Evolutionary conservation across 331 rosid species (phyloP).

Genomic region (Dryas integrifolia): DNA sequence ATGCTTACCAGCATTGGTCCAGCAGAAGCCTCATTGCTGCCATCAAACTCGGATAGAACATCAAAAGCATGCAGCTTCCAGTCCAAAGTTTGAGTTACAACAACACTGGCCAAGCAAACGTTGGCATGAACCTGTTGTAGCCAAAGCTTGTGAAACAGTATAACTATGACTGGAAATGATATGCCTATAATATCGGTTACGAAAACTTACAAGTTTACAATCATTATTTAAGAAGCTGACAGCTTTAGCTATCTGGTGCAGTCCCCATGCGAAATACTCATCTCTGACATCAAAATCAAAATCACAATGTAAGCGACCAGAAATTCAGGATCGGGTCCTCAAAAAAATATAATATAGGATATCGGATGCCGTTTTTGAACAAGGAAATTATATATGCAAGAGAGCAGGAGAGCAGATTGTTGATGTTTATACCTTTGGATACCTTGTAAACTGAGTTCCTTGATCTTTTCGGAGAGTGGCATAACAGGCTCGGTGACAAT

Average conservation of each 20-base stretch:
- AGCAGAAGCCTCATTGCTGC: conserved; percentile 60
- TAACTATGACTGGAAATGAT: conserved; percentile 7
- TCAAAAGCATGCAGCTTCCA: conserved; percentile 99
- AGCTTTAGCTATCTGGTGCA: conserved; percentile 88
- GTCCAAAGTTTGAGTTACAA: conserved; percentile 90
- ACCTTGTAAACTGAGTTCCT: conserved; percentile 81
- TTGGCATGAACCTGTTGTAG: conserved; percentile 77
- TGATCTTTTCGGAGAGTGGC: conserved; percentile 80
- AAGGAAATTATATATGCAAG: not conserved
- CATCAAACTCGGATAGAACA: conserved; percentile 88
- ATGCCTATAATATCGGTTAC: not conserved
- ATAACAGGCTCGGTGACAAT: conserved; percentile 96
- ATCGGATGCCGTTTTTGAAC: not conserved
- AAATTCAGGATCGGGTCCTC: too few relatives aligned
- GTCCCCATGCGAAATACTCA: conserved; percentile 97
- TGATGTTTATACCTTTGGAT: conserved; percentile 64
- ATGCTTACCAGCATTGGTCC: conserved; percentile 81
- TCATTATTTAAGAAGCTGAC: conserved; percentile 98
- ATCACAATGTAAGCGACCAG: too few relatives aligned
- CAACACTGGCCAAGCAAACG: conserved; percentile 92
- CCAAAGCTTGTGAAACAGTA: conserved; percentile 15
- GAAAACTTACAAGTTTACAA: conserved; percentile 84
- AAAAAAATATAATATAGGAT: not conserved
- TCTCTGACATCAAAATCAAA: conserved; percentile 49
- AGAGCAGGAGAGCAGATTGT: not conserved